Evolutionary conservation across 306 rosid species (phyloP).

Genomic region (Sophora flavescens): DNA sequence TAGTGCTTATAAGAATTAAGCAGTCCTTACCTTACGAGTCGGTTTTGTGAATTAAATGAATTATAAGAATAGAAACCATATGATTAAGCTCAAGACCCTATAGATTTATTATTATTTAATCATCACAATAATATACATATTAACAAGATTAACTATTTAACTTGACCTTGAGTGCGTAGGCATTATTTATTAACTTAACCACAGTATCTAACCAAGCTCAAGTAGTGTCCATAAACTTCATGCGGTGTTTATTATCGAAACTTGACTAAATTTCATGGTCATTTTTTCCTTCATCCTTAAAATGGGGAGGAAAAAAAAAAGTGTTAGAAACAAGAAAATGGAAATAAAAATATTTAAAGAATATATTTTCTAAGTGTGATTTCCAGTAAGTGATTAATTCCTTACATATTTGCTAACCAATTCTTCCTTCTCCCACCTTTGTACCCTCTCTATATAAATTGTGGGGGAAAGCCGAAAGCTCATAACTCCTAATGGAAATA

Average conservation of each 20-base stretch:
- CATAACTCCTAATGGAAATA: neutral
- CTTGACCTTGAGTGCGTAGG: too few species aligned
- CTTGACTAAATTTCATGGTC: neutral
- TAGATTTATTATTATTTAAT: neutral
- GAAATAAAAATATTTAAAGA: neutral
- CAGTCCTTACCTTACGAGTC: too few species aligned
- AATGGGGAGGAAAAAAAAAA: neutral
- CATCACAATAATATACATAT: too few species aligned
- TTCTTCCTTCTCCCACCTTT: constrained; percentile 32
- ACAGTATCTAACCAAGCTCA: too few species aligned
- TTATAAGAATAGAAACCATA: neutral
- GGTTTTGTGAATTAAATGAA: neutral
- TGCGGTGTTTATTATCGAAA: neutral
- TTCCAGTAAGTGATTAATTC: constrained; percentile 8
- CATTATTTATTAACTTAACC: too few species aligned
- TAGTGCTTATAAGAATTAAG: too few species aligned
- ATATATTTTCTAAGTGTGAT: neutral
- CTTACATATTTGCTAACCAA: neutral
- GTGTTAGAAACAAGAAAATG: neutral
- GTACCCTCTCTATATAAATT: constrained; percentile 50
- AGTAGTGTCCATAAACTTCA: too few species aligned
- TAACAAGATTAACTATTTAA: too few species aligned
- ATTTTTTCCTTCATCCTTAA: neutral
- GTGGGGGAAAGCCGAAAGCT: constrained; percentile 51
- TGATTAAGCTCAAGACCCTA: neutral